phyloP scores from a whole-genome alignment of 306 rosid genomes.

The Vachellia pachyceras region DNA sequence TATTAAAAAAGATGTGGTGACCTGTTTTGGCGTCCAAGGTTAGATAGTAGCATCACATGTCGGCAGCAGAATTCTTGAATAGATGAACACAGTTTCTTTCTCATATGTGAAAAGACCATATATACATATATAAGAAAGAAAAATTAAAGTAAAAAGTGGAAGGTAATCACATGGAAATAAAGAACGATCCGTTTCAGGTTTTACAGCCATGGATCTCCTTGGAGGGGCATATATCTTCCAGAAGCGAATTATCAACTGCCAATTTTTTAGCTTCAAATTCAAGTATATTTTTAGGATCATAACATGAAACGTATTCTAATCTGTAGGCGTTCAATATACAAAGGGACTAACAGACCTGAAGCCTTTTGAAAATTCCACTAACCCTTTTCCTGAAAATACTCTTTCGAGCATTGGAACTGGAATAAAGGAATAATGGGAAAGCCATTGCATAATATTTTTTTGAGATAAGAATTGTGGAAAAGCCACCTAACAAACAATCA shows the following conservation, averaged over 20 bases:
- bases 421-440: slow-evolving; percentile 28
- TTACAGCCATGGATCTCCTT: neutral
- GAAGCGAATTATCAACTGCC: neutral
- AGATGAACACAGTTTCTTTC: neutral
- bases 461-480: neutral
- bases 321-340: neutral
- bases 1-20: neutral
- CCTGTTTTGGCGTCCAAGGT: slow-evolving; percentile 5
- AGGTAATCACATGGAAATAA: slow-evolving; percentile 6
- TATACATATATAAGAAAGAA: neutral
- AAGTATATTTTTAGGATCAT: neutral
- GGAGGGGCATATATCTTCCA: neutral
- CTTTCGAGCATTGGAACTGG: slow-evolving; percentile 9
- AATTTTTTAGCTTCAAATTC: neutral
- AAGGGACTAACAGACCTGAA: neutral
- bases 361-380: neutral
- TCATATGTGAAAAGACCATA: neutral
- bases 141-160: slow-evolving; percentile 11
- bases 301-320: neutral
- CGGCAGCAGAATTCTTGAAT: slow-evolving; percentile 23
- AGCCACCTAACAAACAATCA: neutral
- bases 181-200: neutral
- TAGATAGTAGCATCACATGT: slow-evolving; percentile 4
- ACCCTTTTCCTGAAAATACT: slow-evolving; percentile 11
- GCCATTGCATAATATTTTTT: neutral